Evolutionary conservation across 2,329 filamentous ascomycete species (phyloP).

Genomic region (Geosmithia flava): DNA sequence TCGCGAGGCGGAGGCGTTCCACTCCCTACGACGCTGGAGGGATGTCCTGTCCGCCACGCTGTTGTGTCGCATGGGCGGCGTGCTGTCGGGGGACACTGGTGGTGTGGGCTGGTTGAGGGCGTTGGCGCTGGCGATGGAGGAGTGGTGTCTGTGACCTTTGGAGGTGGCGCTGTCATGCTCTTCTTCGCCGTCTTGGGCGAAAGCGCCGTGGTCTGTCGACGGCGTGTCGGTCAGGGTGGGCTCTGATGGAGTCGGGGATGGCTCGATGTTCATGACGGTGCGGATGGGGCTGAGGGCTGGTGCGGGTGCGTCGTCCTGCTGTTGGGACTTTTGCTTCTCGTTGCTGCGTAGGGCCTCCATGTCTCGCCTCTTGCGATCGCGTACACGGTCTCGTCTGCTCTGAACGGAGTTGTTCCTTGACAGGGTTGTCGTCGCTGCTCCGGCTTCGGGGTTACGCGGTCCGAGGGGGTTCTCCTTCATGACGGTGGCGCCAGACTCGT

Average conservation of each 20-base stretch:
- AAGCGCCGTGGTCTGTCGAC: neutral
- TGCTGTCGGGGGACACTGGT: constrained; percentile 14
- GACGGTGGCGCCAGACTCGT: constrained; percentile 1
- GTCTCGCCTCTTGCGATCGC: constrained; percentile 25
- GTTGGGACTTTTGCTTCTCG: constrained; percentile 9
- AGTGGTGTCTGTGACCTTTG: neutral
- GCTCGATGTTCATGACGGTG: constrained; percentile 24
- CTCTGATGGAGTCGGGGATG: constrained; percentile 8
- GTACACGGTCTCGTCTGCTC: constrained; percentile 23
- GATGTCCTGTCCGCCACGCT: constrained; percentile 13
- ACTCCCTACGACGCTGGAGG: constrained; percentile 19
- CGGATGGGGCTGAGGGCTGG: constrained; percentile 22
- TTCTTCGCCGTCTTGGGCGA: too few species aligned
- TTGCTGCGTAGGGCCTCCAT: constrained; percentile 18
- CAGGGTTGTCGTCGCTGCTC: constrained; percentile 1
- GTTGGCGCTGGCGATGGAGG: neutral
- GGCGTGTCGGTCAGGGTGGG: neutral
- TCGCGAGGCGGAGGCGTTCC: constrained; percentile 10
- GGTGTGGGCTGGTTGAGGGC: constrained; percentile 13
- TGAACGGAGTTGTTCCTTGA: constrained; percentile 10
- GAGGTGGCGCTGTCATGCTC: too few species aligned
- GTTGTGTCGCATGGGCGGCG: constrained; percentile 11
- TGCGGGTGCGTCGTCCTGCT: neutral
- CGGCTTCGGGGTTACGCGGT: neutral
- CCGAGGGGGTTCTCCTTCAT: constrained; percentile 9